Percentiles rank a stretch among this genome's conserved stretches.
Conservation (phyloP, 2,329 filamentous ascomycete genomes). For the Alternaria hordeiaustralica region DNA sequence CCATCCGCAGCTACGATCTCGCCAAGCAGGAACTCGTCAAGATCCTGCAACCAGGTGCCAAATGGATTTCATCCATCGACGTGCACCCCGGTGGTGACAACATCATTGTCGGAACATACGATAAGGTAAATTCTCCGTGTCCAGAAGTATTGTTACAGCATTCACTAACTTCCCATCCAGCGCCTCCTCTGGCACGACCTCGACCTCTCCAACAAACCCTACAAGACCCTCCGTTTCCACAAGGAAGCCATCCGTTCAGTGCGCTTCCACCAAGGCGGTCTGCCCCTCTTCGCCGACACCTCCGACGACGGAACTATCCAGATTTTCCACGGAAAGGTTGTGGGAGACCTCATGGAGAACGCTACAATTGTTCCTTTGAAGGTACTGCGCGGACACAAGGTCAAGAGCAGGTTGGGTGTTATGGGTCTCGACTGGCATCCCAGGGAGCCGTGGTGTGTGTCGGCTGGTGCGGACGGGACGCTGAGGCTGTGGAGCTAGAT, state of each 20-base stretch:
- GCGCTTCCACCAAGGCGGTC: constrained; percentile 78
- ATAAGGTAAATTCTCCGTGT: too few relatives aligned
- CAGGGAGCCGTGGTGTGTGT: constrained; percentile 89
- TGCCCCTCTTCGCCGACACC: constrained; percentile 90
- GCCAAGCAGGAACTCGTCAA: constrained; percentile 91
- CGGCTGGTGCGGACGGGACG: constrained; percentile 91
- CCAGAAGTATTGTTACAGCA: too few relatives aligned
- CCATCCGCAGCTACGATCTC: constrained; percentile 92
- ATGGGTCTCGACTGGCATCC: constrained; percentile 97
- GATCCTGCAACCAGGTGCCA: constrained; percentile 88
- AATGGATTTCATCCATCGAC: constrained; percentile 94
- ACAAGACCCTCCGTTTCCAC: constrained; percentile 97
- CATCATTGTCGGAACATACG: constrained; percentile 91
- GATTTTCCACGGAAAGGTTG: constrained; percentile 96
- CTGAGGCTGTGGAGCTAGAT: constrained; percentile 78
- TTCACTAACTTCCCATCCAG: background rate
- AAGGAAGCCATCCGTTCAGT: constrained; percentile 88
- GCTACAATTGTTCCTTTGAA: constrained; percentile 96
- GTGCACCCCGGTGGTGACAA: constrained; percentile 94
- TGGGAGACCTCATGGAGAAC: constrained; percentile 93
- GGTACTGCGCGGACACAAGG: constrained; percentile 87
- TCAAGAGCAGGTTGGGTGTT: constrained; percentile 85
- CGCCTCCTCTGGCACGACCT: constrained; percentile 96
- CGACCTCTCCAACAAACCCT: constrained; percentile 86
- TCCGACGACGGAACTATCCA: constrained; percentile 94